phyloP scores from a whole-genome alignment of 2,329 filamentous ascomycete species.

The Ustulina deusta region DNA sequence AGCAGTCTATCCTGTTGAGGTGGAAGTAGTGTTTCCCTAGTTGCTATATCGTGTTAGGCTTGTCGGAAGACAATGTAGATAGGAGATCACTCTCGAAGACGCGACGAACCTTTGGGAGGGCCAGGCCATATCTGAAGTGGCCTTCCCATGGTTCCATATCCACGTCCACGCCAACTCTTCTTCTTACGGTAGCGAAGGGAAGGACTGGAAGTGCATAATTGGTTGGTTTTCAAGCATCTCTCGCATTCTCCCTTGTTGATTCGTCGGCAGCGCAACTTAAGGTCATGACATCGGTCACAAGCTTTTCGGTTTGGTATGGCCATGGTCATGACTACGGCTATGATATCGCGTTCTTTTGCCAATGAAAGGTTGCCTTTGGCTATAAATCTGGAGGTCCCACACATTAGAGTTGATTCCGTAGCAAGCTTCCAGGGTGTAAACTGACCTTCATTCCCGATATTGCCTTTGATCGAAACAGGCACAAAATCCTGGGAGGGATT shows the following conservation, averaged over 20 bases:
- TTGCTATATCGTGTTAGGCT: constrained; percentile 14
- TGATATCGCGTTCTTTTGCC: neutral
- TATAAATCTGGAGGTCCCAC: neutral
- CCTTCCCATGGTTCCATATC: neutral
- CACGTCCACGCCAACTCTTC: neutral
- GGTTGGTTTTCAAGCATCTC: constrained; percentile 57
- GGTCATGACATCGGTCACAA: constrained; percentile 61
- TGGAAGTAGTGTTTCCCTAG: neutral
- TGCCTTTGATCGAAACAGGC: too few species aligned
- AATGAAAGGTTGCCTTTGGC: neutral
- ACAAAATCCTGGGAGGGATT: neutral
- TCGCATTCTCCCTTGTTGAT: constrained; percentile 57
- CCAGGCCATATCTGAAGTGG: constrained; percentile 26
- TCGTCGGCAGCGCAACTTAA: constrained; percentile 62
- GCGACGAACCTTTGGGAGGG: constrained; percentile 15
- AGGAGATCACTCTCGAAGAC: neutral
- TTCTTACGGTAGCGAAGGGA: constrained; percentile 52
- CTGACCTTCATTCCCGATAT: constrained; percentile 7
- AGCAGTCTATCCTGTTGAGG: constrained; percentile 9
- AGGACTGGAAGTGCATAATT: constrained; percentile 59
- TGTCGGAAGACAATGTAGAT: neutral
- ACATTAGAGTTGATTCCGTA: neutral
- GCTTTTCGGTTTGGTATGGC: constrained; percentile 53
- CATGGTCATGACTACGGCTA: neutral
- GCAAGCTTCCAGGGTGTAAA: neutral